phyloP scores from a whole-genome alignment of 805 yeast species.

The Nematodospora valgi region DNA sequence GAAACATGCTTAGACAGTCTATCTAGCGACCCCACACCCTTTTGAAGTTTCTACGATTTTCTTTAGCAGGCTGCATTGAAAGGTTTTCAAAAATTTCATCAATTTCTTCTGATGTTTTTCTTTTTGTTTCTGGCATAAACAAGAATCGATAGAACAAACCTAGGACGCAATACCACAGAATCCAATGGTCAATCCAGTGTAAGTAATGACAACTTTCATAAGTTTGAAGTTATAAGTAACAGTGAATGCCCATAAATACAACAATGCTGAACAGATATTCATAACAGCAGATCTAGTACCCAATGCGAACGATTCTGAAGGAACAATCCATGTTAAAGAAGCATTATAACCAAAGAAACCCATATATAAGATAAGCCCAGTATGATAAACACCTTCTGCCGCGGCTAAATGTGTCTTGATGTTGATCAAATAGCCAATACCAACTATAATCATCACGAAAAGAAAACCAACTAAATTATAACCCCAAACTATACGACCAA shows the following conservation, averaged over 20 bases:
- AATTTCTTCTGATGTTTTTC: conserved; percentile 67
- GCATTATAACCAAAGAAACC: conserved; percentile 66
- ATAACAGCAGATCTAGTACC: conserved; percentile 62
- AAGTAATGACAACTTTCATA: conserved; percentile 56
- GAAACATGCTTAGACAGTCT: no score
- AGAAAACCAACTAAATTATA: conserved; percentile 54
- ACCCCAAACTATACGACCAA: conserved; percentile 62
- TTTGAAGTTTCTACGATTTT: conserved; percentile 31
- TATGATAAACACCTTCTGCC: conserved; percentile 57
- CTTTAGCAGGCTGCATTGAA: conserved; percentile 34
- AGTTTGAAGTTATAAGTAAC: conserved; percentile 60
- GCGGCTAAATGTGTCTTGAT: conserved; percentile 37
- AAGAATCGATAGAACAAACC: conserved; percentile 52
- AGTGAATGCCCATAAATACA: conserved; percentile 61
- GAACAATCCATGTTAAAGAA: conserved; percentile 65
- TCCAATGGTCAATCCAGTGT: conserved; percentile 61
- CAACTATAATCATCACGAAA: conserved; percentile 57
- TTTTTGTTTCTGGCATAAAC: conserved; percentile 71
- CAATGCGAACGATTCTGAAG: conserved; percentile 60
- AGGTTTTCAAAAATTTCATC: conserved; percentile 58
- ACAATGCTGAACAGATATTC: conserved; percentile 54
- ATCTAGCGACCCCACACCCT: conserved; percentile 10
- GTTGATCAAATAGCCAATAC: conserved; percentile 50
- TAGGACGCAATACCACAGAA: conserved; percentile 64
- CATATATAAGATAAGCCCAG: conserved; percentile 63